Evolutionary conservation across 345 rosid species (phyloP).

Genomic region (Dipteronia sinensis): DNA sequence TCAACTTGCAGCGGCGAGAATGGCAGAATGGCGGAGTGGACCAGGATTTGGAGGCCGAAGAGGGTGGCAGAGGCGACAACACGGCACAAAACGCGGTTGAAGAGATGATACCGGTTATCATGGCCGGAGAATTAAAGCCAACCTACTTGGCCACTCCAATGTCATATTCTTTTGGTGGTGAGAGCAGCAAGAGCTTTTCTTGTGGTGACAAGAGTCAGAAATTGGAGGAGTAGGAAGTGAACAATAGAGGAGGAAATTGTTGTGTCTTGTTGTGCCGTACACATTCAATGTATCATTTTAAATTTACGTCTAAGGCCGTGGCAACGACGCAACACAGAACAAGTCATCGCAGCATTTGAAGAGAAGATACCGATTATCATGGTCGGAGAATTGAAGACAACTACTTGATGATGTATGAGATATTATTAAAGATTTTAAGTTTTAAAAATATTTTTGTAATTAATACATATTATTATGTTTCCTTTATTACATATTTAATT

Average conservation of each 20-base stretch:
- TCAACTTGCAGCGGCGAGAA: conserved; percentile 52
- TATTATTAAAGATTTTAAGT: too few relatives aligned
- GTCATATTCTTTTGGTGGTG: conserved; percentile 47
- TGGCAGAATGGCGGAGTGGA: conserved; percentile 27
- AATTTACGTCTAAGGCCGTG: too few relatives aligned
- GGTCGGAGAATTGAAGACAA: conserved; percentile 79
- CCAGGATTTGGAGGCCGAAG: conserved; percentile 68
- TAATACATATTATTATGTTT: too few relatives aligned
- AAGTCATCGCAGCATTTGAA: conserved; percentile 31
- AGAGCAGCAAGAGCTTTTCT: conserved; percentile 41
- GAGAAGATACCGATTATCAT: conserved; percentile 83
- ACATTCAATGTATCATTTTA: too few relatives aligned
- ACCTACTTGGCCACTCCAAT: conserved; percentile 76
- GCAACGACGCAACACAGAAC: conserved; percentile 10
- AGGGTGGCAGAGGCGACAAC: conserved; percentile 28
- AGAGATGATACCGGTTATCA: conserved; percentile 79
- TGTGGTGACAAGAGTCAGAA: conserved; percentile 33
- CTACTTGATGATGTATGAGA: conserved; percentile 29
- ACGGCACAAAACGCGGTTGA: conserved; percentile 36
- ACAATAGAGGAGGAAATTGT: not conserved
- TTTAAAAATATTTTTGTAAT: too few relatives aligned
- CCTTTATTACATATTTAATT: not conserved
- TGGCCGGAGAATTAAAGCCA: conserved; percentile 82
- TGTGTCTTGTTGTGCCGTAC: too few relatives aligned
- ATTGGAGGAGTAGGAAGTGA: conserved; percentile 23